phyloP scores from a whole-genome alignment of 179 eudicot species.

The Beta corolliflora region DNA sequence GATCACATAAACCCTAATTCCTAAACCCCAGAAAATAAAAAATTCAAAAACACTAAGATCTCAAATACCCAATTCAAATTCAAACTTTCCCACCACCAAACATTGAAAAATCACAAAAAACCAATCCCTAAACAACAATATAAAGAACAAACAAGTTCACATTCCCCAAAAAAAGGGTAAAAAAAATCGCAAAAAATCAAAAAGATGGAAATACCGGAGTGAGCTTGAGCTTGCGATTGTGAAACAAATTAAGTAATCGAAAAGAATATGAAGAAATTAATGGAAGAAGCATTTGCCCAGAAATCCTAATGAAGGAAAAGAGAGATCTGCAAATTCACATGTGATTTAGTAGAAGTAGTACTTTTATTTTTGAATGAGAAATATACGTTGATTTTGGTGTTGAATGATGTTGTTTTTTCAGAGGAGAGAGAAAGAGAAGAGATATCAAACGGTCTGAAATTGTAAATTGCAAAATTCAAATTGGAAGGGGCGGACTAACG shows the following conservation, averaged over 20 bases:
- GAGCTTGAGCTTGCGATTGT: conserved; percentile 20
- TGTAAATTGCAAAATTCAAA: conserved; percentile 27
- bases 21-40: conserved; percentile 1
- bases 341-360: background rate
- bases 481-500: conserved; percentile 18
- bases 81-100: conserved; percentile 10
- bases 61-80: conserved; percentile 30
- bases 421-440: conserved; percentile 14
- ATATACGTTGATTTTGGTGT: background rate
- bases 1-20: conserved; percentile 24
- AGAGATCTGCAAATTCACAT: conserved; percentile 16
- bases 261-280: background rate
- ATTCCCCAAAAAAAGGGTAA: background rate
- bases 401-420: background rate
- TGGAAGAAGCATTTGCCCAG: conserved; percentile 14
- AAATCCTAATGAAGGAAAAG: background rate
- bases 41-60: conserved; percentile 6
- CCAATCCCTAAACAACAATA: background rate
- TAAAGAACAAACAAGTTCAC: conserved; percentile 5
- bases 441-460: conserved; percentile 34
- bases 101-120: background rate
- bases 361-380: background rate
- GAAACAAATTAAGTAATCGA: background rate
- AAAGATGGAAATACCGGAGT: conserved; percentile 16
- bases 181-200: background rate